Conservation (phyloP, 2,329 filamentous ascomycete species). For the Apiospora sp. region DNA sequence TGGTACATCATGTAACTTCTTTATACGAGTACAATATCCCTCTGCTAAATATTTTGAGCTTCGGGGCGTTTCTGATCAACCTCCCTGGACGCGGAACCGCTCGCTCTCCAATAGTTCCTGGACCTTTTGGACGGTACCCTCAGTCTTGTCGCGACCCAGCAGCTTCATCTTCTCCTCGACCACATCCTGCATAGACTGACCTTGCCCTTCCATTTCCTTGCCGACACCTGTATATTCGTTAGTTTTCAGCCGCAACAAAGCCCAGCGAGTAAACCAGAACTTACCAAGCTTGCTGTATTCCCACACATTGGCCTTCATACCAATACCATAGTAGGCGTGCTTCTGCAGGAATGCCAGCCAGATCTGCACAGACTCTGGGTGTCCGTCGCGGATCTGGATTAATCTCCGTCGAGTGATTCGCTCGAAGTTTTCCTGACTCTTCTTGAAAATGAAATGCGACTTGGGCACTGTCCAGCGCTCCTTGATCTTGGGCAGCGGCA, state of each 20-base stretch:
- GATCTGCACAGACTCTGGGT: constrained; percentile 85
- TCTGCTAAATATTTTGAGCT: constrained; percentile 39
- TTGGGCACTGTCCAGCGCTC: constrained; percentile 95
- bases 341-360: constrained; percentile 95
- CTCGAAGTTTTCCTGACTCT: constrained; percentile 97
- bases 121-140: constrained; percentile 61
- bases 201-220: constrained; percentile 55
- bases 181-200: constrained; percentile 46
- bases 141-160: constrained; percentile 59
- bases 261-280: constrained; percentile 30
- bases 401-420: constrained; percentile 84
- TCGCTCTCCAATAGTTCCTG: constrained; percentile 64
- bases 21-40: constrained; percentile 18
- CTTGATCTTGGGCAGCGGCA: constrained; percentile 84
- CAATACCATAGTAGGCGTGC: constrained; percentile 93
- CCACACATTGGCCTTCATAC: constrained; percentile 99
- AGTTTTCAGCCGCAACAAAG: neutral
- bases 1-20: constrained; percentile 17
- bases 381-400: constrained; percentile 91
- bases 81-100: constrained; percentile 47
- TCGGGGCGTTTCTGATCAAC: neutral
- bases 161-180: constrained; percentile 61
- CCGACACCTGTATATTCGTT: constrained; percentile 51
- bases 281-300: constrained; percentile 80
- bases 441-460: constrained; percentile 94